Evolutionary conservation across 2,329 filamentous ascomycete species (phyloP), one percentile per base, ranked within the genome.

Genomic region (Pezicula neosporulosa): DNA sequence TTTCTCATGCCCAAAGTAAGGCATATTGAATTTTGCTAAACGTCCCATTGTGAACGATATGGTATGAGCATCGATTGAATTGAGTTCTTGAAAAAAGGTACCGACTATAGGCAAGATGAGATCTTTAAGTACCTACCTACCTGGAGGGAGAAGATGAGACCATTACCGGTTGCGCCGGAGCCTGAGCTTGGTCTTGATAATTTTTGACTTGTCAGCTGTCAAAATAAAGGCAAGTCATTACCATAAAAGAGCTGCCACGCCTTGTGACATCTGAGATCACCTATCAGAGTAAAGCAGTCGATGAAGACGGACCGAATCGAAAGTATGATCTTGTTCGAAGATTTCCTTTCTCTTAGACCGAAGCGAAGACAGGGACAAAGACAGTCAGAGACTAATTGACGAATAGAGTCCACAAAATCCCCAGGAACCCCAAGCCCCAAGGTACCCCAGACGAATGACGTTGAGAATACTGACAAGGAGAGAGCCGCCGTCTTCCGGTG

Each of bases 31-130:
- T 30, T 55, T 55, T 30, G 55, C 48, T 13, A 57, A 37, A 37
- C 49, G 54, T 42, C 48, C 49, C 55, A 55, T 57, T 27, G 16
- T 52, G 35, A 51, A 16, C 15, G 15, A 13, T 12, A 16, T 39
- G 37, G 8, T 33, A 13, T 33, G 30, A 33, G 12, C 1, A 2
- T 33, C 3, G 30, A 33, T 33, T 33, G 30, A 13, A 33, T 33
- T 33, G 9, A 33, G 30, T 33, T 33, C 10, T 33, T 1, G 30
- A 33, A 13, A 4, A 13, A 33, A 13, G 3, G 4, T 33, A 13
- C 30, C 12, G 4, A 13, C 24, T 33, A 33, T 10, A 13, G 10
- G 12, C 9, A 33, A 13, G 30, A 33, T 33, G 12, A 33, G 30
- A 33, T 33, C 9, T 33, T 33, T 33, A 33, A 13, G 7, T 33